Evolutionary conservation across 2,329 filamentous ascomycete species (phyloP).

Genomic region (Nakataea oryzae): DNA sequence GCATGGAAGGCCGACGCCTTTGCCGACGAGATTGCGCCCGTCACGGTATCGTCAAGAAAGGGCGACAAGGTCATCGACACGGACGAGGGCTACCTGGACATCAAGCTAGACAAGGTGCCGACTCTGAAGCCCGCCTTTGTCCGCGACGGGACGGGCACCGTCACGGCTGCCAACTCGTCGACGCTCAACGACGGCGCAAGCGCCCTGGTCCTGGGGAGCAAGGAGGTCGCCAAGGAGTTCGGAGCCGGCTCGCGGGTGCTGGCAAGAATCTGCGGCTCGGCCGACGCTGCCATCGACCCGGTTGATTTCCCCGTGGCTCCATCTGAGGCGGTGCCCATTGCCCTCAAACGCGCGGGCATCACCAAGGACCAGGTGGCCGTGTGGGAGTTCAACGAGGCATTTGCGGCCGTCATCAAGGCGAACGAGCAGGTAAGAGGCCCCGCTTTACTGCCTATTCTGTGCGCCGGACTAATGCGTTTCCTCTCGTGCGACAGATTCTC

Average conservation of each 20-base stretch:
- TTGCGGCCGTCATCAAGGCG: constrained; percentile 88
- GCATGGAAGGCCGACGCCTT: constrained; percentile 80
- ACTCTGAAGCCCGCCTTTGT: constrained; percentile 88
- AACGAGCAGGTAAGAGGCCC: constrained; percentile 63
- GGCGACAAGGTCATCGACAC: constrained; percentile 68
- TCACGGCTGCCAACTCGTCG: constrained; percentile 90
- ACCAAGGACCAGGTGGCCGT: constrained; percentile 83
- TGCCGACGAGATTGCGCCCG: constrained; percentile 80
- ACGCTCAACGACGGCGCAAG: constrained; percentile 92
- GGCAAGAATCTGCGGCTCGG: constrained; percentile 75
- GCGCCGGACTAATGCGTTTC: neutral
- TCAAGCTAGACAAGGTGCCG: constrained; percentile 78
- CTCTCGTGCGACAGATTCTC: constrained; percentile 47
- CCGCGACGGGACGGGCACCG: constrained; percentile 72
- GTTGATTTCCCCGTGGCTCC: constrained; percentile 94
- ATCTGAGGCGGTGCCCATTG: constrained; percentile 82
- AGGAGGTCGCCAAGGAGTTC: constrained; percentile 69
- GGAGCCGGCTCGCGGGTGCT: constrained; percentile 69
- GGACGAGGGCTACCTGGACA: constrained; percentile 81
- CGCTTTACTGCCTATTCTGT: constrained; percentile 3
- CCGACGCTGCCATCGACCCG: constrained; percentile 82
- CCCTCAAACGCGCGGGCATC: constrained; percentile 79
- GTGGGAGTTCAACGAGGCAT: constrained; percentile 99
- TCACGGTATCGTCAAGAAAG: constrained; percentile 76
- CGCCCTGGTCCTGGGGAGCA: constrained; percentile 76